Evolutionary conservation across 169 alveolate species (phyloP).

Genomic region (Plasmodium ovale): DNA sequence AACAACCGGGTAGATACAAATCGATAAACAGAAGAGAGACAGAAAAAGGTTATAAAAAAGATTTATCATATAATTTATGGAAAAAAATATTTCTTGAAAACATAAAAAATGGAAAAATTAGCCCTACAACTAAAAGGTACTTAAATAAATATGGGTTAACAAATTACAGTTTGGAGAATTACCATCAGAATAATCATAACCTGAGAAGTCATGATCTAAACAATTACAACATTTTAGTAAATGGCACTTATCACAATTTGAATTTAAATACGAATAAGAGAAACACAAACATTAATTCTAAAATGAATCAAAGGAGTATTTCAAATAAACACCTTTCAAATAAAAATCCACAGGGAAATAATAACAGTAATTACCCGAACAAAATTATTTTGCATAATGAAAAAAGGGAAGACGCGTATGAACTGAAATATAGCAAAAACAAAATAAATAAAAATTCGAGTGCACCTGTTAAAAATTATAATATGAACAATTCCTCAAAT

Average conservation of each 20-base stretch:
- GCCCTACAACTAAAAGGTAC: background rate
- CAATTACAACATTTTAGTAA: slow-evolving; percentile 18
- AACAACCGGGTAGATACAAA: background rate
- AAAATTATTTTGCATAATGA: slow-evolving; percentile 14
- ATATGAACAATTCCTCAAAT: slow-evolving; percentile 18
- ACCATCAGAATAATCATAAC: background rate
- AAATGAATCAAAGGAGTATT: background rate
- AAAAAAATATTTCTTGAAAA: slow-evolving; percentile 20
- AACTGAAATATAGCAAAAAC: background rate
- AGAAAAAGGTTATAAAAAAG: slow-evolving; percentile 12
- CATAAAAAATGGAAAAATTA: slow-evolving; percentile 26
- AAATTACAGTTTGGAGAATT: background rate
- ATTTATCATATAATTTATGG: slow-evolving; percentile 52
- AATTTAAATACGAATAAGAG: background rate
- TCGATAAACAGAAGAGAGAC: background rate
- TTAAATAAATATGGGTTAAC: background rate
- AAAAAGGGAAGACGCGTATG: slow-evolving; percentile 63
- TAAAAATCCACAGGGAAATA: background rate
- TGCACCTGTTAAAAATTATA: background rate
- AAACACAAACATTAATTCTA: background rate
- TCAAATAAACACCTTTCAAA: background rate
- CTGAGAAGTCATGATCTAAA: background rate
- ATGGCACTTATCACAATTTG: slow-evolving; percentile 25
- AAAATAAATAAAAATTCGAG: background rate
- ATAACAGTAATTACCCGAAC: background rate